Evolutionary conservation across 768 basidiomycete species (phyloP), one percentile per base, ranked within the genome.

Genomic region (Kockovaella imperatae): DNA sequence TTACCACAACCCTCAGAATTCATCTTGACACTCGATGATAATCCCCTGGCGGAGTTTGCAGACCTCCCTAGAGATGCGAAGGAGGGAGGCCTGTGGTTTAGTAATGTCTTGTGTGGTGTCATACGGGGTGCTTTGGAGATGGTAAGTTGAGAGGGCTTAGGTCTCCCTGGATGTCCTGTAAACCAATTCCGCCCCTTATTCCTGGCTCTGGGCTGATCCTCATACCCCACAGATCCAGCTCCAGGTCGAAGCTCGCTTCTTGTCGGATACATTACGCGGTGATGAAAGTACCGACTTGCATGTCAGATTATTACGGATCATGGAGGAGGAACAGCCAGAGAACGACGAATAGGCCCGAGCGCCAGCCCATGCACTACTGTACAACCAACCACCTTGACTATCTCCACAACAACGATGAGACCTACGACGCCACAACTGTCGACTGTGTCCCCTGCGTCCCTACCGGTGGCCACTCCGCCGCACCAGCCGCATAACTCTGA

Each of bases 11-110:
- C 68, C 0, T 57, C 61, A 24, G 72, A 74, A 43, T 99, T 97
- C 70, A 81, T 80, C 5, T 75, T 99, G 42, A 84, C 83, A 0
- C 73, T 99, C 5, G 95, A 97, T 47, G 95, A 99, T 68, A 99
- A 99, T 66, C 95, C 95, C 0, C 69, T 99, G 50, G 82, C 90
- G 6, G 95, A 99, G 62, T 96, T 99, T 71, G 93, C 93, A 20
- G 95, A 97, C 66, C 77, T 99, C 18, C 93, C 95, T 0, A 86
- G 90, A 43, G 90, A 95, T 57, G 89, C 80, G 1, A 54, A 50
- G 23, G 87, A 93, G 64, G 88, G 88, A 15, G 91, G 89, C 1
- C 73, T 99, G 29, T 95, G 89, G 87, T 97, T 90, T 70, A 90
- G 87, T 72, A 97, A 97, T 71, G 83, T 97, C 35, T 75, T 95